Conservation (phyloP, 768 basidiomycete genomes). For the Lentinula detonsa region DNA sequence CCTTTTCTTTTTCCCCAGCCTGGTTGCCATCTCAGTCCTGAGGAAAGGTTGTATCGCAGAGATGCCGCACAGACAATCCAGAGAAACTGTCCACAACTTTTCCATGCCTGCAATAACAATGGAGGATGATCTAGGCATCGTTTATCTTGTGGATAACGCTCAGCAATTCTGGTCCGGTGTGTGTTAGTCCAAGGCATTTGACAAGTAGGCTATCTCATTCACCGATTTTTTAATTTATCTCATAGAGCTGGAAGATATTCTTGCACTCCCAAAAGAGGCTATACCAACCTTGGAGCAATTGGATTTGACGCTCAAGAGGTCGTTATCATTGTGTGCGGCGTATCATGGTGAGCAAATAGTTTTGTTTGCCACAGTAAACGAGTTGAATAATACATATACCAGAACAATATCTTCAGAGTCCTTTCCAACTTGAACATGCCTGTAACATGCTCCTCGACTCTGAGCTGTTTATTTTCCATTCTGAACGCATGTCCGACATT, state of each 20-base stretch:
- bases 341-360: constrained; percentile 68
- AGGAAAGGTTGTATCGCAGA: neutral
- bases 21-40: no score
- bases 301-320: constrained; percentile 74
- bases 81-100: neutral
- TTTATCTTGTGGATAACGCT: constrained; percentile 75
- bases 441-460: constrained; percentile 71
- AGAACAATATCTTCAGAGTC: constrained; percentile 85
- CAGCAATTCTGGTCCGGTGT: constrained; percentile 90
- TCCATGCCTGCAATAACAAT: constrained; percentile 26
- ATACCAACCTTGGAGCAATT: constrained; percentile 61
- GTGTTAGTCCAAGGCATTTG: constrained; percentile 17
- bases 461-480: constrained; percentile 87
- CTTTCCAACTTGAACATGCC: constrained; percentile 80
- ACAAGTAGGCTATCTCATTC: neutral
- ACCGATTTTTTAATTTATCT: neutral
- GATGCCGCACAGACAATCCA: neutral
- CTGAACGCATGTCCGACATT: constrained; percentile 85
- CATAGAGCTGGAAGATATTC: constrained; percentile 82
- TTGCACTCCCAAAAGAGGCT: constrained; percentile 49
- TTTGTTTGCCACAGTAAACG: neutral
- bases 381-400: constrained; percentile 6
- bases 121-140: constrained; percentile 71
- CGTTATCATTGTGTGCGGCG: constrained; percentile 69
- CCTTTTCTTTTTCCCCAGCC: no score